Percentiles rank a stretch among this genome's conserved stretches.
Conservation (phyloP, 352 stramenopile genomes). For the Pilasporangium apinafurcum region DNA sequence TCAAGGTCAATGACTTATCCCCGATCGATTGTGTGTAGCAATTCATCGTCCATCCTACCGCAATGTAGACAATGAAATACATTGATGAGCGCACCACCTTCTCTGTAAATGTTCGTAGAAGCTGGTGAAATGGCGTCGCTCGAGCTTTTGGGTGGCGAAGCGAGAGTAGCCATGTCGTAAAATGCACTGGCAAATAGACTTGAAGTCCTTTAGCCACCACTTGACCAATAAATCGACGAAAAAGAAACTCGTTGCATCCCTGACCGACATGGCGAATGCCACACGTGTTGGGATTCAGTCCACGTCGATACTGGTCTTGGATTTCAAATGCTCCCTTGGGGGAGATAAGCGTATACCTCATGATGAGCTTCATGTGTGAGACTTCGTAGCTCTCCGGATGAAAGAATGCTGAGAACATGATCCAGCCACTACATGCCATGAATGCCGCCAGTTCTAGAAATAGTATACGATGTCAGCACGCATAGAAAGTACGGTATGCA, state of each 20-base stretch:
- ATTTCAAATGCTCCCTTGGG: slow-evolving; percentile 19
- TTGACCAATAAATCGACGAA: slow-evolving; percentile 26
- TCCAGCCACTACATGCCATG: slow-evolving; percentile 45
- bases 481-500: background rate
- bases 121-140: slow-evolving; percentile 15
- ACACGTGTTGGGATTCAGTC: slow-evolving; percentile 44
- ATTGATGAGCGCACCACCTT: slow-evolving; percentile 40
- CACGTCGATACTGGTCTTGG: slow-evolving; percentile 30
- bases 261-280: slow-evolving; percentile 30
- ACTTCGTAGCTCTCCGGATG: slow-evolving; percentile 50
- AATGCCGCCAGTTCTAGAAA: slow-evolving; percentile 38
- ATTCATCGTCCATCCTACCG: slow-evolving; percentile 37
- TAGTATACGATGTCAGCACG: background rate
- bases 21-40: slow-evolving; percentile 35
- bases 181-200: slow-evolving; percentile 52
- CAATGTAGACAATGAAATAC: slow-evolving; percentile 50
- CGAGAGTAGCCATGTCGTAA: slow-evolving; percentile 39
- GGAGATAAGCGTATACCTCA: slow-evolving; percentile 48
- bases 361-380: slow-evolving; percentile 48
- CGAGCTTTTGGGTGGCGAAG: slow-evolving; percentile 34
- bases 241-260: slow-evolving; percentile 32
- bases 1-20: slow-evolving; percentile 27
- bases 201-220: slow-evolving; percentile 28
- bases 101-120: slow-evolving; percentile 17
- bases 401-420: slow-evolving; percentile 56